These are phyloP conservation scores for Trichophyton mentagrophytes DNA, from an alignment of 2,329 filamentous ascomycete genomes.

Conservation along the genomic window DNA sequence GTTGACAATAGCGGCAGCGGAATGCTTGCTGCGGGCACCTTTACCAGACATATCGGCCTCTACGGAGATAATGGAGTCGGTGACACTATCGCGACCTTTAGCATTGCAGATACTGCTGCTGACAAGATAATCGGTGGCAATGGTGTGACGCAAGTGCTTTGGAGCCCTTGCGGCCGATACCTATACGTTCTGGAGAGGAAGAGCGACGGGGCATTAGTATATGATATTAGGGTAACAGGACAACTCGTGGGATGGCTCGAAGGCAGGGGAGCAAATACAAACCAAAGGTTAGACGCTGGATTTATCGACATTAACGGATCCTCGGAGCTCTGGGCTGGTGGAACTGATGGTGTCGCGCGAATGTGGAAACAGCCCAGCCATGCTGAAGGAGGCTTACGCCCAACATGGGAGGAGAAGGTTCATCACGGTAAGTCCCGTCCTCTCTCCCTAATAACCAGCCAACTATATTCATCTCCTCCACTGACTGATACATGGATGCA, in stretches of 20 bases:
- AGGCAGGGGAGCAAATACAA: constrained; percentile 35
- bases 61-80: constrained; percentile 41
- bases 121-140: constrained; percentile 33
- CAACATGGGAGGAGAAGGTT: constrained; percentile 32
- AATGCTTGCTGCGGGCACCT: constrained; percentile 46
- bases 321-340: constrained; percentile 48
- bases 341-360: constrained; percentile 42
- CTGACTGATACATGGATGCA: constrained; percentile 16
- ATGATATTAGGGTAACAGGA: constrained; percentile 45
- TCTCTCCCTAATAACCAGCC: background rate
- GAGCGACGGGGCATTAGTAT: constrained; percentile 44
- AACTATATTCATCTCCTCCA: background rate
- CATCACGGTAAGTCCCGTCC: constrained; percentile 31
- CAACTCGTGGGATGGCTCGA: constrained; percentile 40
- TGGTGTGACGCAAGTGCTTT: constrained; percentile 44
- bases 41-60: constrained; percentile 43
- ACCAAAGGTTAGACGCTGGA: constrained; percentile 46
- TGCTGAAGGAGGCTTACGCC: constrained; percentile 28
- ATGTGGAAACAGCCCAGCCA: constrained; percentile 38
- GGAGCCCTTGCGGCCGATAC: constrained; percentile 47
- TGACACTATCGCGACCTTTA: constrained; percentile 40
- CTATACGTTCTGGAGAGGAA: constrained; percentile 46
- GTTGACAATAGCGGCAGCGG: constrained; percentile 33
- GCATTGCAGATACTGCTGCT: constrained; percentile 29
- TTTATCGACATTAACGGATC: constrained; percentile 28